These are phyloP conservation scores for Malus sylvestris DNA, from an alignment of 306 rosid genomes.

Conservation along the genomic window DNA sequence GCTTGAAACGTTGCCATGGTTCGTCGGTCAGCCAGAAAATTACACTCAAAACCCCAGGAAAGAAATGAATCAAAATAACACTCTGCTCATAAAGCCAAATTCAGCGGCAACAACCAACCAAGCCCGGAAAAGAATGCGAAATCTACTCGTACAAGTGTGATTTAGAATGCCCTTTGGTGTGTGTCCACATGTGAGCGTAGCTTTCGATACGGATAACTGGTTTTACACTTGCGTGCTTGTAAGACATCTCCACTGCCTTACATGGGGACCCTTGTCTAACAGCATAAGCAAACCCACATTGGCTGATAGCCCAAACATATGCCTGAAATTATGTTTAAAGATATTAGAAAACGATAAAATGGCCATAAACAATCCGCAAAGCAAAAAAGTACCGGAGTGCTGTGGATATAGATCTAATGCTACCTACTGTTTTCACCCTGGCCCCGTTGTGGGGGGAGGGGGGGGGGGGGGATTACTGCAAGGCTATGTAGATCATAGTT, in stretches of 20 bases:
- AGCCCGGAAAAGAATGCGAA: conserved; percentile 10
- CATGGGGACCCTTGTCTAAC: conserved; percentile 50
- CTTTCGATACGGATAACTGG: conserved; percentile 14
- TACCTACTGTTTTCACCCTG: not conserved
- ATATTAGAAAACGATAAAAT: not conserved
- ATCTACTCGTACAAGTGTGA: conserved; percentile 18
- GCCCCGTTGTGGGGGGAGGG: too few species aligned
- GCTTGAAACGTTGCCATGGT: conserved; percentile 28
- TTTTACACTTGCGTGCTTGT: conserved; percentile 60
- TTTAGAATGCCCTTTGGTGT: conserved; percentile 10
- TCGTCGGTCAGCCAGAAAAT: conserved; percentile 38
- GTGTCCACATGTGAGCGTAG: conserved; percentile 18
- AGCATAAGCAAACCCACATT: conserved; percentile 71
- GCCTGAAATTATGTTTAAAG: conserved; percentile 42
- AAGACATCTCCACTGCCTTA: conserved; percentile 71
- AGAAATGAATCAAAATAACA: conserved; percentile 33
- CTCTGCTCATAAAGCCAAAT: conserved; percentile 42
- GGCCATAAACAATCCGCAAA: not conserved
- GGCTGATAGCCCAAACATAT: conserved; percentile 52
- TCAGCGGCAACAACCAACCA: conserved; percentile 38
- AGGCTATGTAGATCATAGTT: not conserved
- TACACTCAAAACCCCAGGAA: conserved; percentile 32
- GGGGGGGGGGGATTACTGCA: not conserved
- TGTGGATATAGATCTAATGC: not conserved
- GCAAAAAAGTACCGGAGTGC: not conserved